Percentiles rank a stretch among this genome's conserved stretches.
Evolutionary conservation across 805 yeast genomes (phyloP).

Genomic region (Cyberlindnera galapagoensis): DNA sequence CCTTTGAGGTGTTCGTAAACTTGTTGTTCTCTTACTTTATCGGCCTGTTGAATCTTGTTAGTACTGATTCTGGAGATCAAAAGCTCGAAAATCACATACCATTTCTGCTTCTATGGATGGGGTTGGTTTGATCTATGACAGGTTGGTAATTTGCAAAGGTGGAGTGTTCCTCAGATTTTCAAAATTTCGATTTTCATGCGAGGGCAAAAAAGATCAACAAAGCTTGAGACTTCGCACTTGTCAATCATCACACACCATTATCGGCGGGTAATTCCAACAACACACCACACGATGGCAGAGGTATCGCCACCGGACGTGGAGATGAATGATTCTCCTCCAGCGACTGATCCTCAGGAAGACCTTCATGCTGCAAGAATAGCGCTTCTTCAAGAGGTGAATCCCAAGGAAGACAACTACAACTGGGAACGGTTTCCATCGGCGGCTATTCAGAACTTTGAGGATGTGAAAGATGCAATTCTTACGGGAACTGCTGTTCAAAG

Average conservation of each 20-base stretch:
- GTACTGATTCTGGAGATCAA: neutral
- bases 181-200: too few species aligned
- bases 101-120: too few species aligned
- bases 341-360: neutral
- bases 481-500: conserved; percentile 1
- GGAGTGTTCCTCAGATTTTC: too few species aligned
- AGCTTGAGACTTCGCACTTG: too few species aligned
- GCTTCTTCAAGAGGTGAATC: conserved; percentile 2
- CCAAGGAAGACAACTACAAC: neutral
- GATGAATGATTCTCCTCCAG: conserved; percentile 8
- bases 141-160: too few species aligned
- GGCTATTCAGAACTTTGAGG: conserved; percentile 1
- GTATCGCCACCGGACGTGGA: too few species aligned
- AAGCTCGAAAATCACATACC: neutral
- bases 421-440: conserved; percentile 4
- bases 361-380: conserved; percentile 3
- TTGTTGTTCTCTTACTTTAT: conserved; percentile 54
- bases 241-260: too few species aligned
- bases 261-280: too few species aligned
- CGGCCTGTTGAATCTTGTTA: conserved; percentile 39
- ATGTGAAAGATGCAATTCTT: neutral
- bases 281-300: too few species aligned
- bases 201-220: too few species aligned
- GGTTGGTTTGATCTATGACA: too few species aligned
- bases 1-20: conserved; percentile 48